Conservation (phyloP, 352 stramenopile species). For the Globisporangium carolinianum region DNA sequence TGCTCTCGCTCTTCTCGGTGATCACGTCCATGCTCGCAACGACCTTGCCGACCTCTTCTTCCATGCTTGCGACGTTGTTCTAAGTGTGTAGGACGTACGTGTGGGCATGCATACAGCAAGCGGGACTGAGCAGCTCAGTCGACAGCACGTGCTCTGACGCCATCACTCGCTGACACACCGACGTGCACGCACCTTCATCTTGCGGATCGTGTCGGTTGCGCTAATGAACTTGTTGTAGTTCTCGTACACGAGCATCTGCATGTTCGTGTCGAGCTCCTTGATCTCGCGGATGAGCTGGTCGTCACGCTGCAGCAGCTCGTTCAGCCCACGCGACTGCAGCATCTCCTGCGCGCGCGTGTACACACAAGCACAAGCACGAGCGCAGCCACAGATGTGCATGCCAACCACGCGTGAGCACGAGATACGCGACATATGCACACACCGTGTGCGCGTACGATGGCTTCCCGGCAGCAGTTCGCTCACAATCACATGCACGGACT, state of each 20-base stretch:
- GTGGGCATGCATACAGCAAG: background rate
- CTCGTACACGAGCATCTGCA: slow-evolving; percentile 99
- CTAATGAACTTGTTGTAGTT: slow-evolving; percentile 99
- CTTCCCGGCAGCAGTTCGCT: too few relatives aligned
- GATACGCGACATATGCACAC: background rate
- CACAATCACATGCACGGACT: background rate
- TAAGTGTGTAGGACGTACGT: slow-evolving; percentile 7
- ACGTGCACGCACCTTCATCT: slow-evolving; percentile 75
- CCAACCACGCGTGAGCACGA: background rate
- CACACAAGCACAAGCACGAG: background rate
- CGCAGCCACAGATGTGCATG: background rate
- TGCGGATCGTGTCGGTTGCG: slow-evolving; percentile 98
- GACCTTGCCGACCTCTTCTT: slow-evolving; percentile 81
- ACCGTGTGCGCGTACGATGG: background rate
- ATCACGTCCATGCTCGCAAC: slow-evolving; percentile 88
- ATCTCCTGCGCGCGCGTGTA: slow-evolving; percentile 30
- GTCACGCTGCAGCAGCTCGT: slow-evolving; percentile 66
- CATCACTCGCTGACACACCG: background rate
- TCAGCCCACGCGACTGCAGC: slow-evolving; percentile 48
- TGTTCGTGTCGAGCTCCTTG: slow-evolving; percentile 96
- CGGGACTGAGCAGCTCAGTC: too few relatives aligned
- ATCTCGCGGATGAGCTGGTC: slow-evolving; percentile 85
- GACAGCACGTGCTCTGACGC: too few relatives aligned
- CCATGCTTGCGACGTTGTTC: slow-evolving; percentile 90
- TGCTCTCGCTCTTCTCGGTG: slow-evolving; percentile 71